Evolutionary conservation across 2,329 filamentous ascomycete species (phyloP).

Genomic region (Aspergillus neoniger): DNA sequence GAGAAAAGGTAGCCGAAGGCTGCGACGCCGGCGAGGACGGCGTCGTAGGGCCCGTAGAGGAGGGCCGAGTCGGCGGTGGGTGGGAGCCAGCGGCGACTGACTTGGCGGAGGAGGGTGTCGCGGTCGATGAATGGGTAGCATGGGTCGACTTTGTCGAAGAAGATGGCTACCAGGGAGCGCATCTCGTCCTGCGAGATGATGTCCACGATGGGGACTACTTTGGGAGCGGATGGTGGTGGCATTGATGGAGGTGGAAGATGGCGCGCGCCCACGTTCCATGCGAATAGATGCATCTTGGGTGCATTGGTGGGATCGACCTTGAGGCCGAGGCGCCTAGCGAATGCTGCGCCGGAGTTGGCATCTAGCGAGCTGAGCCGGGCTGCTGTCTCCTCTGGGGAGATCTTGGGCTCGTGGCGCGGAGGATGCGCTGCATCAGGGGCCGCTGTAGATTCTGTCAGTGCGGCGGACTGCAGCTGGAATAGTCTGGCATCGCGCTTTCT

Average conservation of each 20-base stretch:
- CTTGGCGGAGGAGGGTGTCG: slow-evolving; percentile 27
- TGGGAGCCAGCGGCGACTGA: slow-evolving; percentile 34
- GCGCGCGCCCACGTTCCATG: slow-evolving; percentile 54
- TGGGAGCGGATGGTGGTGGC: slow-evolving; percentile 12
- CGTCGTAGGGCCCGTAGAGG: slow-evolving; percentile 44
- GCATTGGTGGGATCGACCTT: slow-evolving; percentile 56
- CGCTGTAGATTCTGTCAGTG: slow-evolving; percentile 11
- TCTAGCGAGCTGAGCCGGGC: slow-evolving; percentile 48
- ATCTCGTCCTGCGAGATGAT: slow-evolving; percentile 54
- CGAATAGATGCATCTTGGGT: slow-evolving; percentile 57
- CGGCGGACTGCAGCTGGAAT: slow-evolving; percentile 19
- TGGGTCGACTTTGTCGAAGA: slow-evolving; percentile 56
- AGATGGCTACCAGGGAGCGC: slow-evolving; percentile 48
- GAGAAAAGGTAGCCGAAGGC: slow-evolving; percentile 58
- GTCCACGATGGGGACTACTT: slow-evolving; percentile 44
- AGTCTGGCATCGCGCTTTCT: slow-evolving; percentile 34
- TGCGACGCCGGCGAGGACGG: slow-evolving; percentile 57
- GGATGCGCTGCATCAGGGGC: slow-evolving; percentile 5
- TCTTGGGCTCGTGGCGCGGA: slow-evolving; percentile 15
- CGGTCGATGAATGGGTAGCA: slow-evolving; percentile 54
- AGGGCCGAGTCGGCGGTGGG: slow-evolving; percentile 18
- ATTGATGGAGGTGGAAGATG: slow-evolving; percentile 14
- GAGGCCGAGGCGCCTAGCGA: slow-evolving; percentile 55
- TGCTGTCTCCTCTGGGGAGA: slow-evolving; percentile 21
- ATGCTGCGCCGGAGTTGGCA: slow-evolving; percentile 60